phyloP scores from a whole-genome alignment of 208 protist species.

The Angomonas deanei region DNA sequence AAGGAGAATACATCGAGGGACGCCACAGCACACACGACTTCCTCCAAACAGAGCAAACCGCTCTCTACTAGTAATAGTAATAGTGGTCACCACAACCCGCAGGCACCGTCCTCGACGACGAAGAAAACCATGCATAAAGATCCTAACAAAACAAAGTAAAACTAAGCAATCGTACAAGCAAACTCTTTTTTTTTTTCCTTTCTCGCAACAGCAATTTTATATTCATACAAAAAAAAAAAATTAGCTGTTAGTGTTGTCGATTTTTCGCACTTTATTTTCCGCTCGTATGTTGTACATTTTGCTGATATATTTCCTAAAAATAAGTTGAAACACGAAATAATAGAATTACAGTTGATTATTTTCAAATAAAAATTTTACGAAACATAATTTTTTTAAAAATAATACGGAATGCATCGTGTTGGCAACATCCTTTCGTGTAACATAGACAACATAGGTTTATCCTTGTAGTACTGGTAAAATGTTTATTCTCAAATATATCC shows the following conservation, averaged over 20 bases:
- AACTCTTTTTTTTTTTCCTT: not conserved
- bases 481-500: not conserved
- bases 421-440: too few species aligned
- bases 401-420: too few species aligned
- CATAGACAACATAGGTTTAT: not conserved
- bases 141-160: not conserved
- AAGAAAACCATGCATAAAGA: not conserved
- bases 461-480: not conserved
- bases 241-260: not conserved
- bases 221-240: not conserved
- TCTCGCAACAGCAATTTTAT: not conserved
- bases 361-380: not conserved
- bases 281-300: not conserved
- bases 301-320: not conserved
- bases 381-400: not conserved
- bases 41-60: too few species aligned
- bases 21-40: not conserved
- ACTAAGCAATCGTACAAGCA: not conserved
- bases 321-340: not conserved
- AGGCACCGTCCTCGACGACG: not conserved
- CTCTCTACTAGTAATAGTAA: too few species aligned
- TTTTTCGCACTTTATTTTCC: not conserved
- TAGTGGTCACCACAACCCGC: too few species aligned
- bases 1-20: not conserved
- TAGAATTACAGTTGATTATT: not conserved